Base-by-base conservation (phyloP, 306 rosid genomes). In the Vigna mungo region DNA sequence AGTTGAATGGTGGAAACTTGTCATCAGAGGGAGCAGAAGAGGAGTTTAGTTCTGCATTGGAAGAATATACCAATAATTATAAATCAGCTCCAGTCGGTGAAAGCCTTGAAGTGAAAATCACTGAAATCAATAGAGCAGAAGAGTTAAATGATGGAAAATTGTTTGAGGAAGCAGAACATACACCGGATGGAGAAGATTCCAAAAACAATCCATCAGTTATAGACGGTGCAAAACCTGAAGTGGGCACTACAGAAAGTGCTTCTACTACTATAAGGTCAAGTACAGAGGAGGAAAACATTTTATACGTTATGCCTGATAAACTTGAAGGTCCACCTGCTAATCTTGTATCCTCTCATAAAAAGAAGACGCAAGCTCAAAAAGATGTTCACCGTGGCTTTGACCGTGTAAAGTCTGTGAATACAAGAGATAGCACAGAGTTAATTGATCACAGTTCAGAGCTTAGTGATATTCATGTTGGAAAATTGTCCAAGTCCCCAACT, bases 401-500 rank as follows among this genome's bases (percentile, higher is more conserved):
- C 53, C 81, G 20, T 66, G 48, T 8, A 74, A 78, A 65, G 59
- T 80, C 89, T 54, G 70, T 60, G 14, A 84, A 80, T 47, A 66
- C 77, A 52, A 68, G 65, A 72, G 85, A 75, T 44, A 52, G 77
- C 51, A 12, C 71, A 48, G 85, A 85, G 23, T 46, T 36, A 52
- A 67, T 68, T 61, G 64, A 71, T 85, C 86, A 73, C 18, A 70
- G 77, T 83, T 71, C 87, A 73, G 86, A 89, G 82, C 68, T 81
- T 68, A 78, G 87, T 43, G 81, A 68, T 41, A 13, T 59, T 46
- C 69, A 52, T 61, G 74, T 53, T 61, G 74, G 25, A 43, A 89
- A 77, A 78, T 56, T 82, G 69, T 55, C 79, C 21, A 86, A 76
- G 83, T 88, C 85, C 34, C 78, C 90, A 44, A 71, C 75, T 43